Evolutionary conservation across 495 filamentous ascomycete genomes (phyloP).

Genomic region (Neurospora pannonica): DNA sequence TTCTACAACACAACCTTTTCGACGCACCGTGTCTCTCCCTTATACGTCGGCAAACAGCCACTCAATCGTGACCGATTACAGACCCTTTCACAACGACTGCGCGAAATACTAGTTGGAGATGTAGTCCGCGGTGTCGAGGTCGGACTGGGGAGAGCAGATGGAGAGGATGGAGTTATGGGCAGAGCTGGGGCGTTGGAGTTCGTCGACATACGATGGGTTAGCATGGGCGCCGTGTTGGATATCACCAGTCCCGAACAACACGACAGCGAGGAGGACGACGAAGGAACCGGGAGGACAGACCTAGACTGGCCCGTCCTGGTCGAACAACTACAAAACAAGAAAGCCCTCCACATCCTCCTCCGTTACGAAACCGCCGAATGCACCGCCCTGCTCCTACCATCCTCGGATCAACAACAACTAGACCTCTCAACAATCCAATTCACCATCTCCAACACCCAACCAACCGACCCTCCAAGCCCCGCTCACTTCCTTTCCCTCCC

Average conservation of each 20-base stretch:
- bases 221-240: slow-evolving; percentile 13
- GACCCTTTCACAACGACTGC: slow-evolving; percentile 26
- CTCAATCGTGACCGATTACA: slow-evolving; percentile 20
- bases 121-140: slow-evolving; percentile 38
- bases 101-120: slow-evolving; percentile 37
- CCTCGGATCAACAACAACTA: no score
- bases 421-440: background rate
- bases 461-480: background rate
- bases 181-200: slow-evolving; percentile 28
- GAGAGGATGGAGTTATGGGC: slow-evolving; percentile 19
- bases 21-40: slow-evolving; percentile 34
- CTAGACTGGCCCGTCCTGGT: slow-evolving; percentile 5
- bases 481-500: slow-evolving; percentile 28
- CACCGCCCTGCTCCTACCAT: slow-evolving; percentile 32
- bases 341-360: slow-evolving; percentile 25
- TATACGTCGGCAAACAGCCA: slow-evolving; percentile 25
- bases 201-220: slow-evolving; percentile 27
- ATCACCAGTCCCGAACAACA: background rate
- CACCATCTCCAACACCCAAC: background rate
- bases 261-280: background rate
- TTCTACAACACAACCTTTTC: slow-evolving; percentile 44
- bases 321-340: background rate
- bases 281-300: background rate
- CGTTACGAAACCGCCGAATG: slow-evolving; percentile 32
- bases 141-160: slow-evolving; percentile 11